Evolutionary conservation across 257 asterid species (phyloP).

Genomic region (Nicotiana undulata): DNA sequence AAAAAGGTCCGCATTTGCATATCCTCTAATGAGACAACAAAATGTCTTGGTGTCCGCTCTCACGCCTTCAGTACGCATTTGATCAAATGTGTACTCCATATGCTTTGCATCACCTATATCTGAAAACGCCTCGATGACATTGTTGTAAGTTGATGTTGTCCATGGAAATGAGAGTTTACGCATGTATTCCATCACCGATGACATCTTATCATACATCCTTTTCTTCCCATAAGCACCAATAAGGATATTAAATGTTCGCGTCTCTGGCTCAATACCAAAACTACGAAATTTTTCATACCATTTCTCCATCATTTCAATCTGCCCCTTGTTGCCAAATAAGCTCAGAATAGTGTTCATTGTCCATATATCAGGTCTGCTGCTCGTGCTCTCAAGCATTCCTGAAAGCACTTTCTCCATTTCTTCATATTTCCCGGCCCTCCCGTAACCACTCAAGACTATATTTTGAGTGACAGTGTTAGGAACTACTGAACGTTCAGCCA

Average conservation of each 20-base stretch:
- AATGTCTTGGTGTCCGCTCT: conserved; percentile 80
- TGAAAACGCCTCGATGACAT: conserved; percentile 83
- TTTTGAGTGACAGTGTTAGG: conserved; percentile 94
- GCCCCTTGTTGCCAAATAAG: conserved; percentile 77
- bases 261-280: conserved; percentile 82
- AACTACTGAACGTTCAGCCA: conserved; percentile 54
- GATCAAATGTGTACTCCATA: conserved; percentile 84
- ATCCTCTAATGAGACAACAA: conserved; percentile 87
- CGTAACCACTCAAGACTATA: conserved; percentile 75
- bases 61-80: conserved; percentile 78
- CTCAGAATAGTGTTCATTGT: conserved; percentile 82
- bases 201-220: conserved; percentile 89
- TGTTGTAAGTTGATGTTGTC: conserved; percentile 93
- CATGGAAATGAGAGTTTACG: conserved; percentile 87
- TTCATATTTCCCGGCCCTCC: conserved; percentile 71
- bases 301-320: conserved; percentile 83
- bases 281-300: conserved; percentile 83
- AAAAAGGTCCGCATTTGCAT: conserved; percentile 72
- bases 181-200: conserved; percentile 95
- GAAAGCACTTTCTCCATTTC: conserved; percentile 78
- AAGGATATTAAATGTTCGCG: conserved; percentile 74
- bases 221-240: conserved; percentile 92
- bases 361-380: conserved; percentile 79
- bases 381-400: conserved; percentile 55
- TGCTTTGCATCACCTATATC: conserved; percentile 76